Evolutionary conservation across 2,329 filamentous ascomycete genomes (phyloP), one percentile per base, ranked within the genome.

Genomic region (Pseudopyrenochaeta lycopersici): DNA sequence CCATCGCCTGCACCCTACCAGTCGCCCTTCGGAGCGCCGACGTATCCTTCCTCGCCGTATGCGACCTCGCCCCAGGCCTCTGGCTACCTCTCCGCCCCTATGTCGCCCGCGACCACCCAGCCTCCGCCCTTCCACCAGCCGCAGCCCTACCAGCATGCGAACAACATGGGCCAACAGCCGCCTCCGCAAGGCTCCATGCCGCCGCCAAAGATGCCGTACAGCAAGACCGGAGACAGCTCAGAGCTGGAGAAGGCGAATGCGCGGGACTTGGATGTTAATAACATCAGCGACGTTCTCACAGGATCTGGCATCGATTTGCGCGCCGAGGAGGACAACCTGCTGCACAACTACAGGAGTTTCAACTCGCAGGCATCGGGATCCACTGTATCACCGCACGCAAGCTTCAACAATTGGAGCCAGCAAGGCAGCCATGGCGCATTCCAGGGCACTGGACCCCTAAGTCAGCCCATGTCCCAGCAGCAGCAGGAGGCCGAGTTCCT

Each of bases 271-370:
- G 78, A 80, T 42, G 76, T 81, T 11, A 91, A 93, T 65, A 91
- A 96, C 67, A 84, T 93, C 40, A 91, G 89, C 61, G 93, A 97
- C 77, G 90, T 92, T 45, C 77, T 97, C 49, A 88, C 89, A 15
- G 91, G 90, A 15, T 94, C 92, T 14, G 92, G 92, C 44, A 92
- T 97, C 59, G 91, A 97, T 78, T 77, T 97, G 41, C 88, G 89
- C 53, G 92, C 92, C 60, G 93, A 97, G 74, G 91, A 96, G 69
- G 90, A 92, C 64, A 90, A 87, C 62, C 82, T 95, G 74, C 88
- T 91, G 39, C 87, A 86, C 54, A 81, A 87, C 51, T 89, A 87
- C 69, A 84, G 85, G 39, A 78, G 76, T 7, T 81, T 76, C 63
- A 73, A 73, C 42, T 76, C 76, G 7, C 72, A 76, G 48, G 59